Base-by-base conservation (phyloP, 176 grass and related monocot genomes). In the Cymbopogon citratus region DNA sequence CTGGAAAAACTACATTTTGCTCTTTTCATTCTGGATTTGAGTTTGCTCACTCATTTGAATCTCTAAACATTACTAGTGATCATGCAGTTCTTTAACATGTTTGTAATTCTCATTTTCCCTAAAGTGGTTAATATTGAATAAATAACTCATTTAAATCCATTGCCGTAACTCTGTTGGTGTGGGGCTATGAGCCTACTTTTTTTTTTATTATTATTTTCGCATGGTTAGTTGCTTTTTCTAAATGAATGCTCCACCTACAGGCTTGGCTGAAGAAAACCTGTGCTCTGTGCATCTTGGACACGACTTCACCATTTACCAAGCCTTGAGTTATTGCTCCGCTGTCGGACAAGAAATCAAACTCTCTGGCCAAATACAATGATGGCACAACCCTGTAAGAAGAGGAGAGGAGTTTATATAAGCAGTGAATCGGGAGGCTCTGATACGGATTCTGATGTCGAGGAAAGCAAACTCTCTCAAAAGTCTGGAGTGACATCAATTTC, bases 311-410 rank as follows among this genome's bases (percentile, higher is more conserved):
- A 54, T 54, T 74, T 54, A 56, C 65, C 12, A 43, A 43, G 36
- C 44, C 54, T 83, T 14, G 77, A 78, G 43, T 66, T 80, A 43
- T 35, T 80, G 7, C 19, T 73, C 31, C 14, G 6, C 31, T 63
- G 12, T 56, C 23, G 69, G 84, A 71, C 51, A 66, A 44, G 71
- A 78, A 52, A 59, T 60, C 38, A 69, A 80, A 38, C 19, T 52
- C 26, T 80, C 9, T 52, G 23, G 84, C 71, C 33, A 64, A 63
- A 43, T 57, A 87, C 31, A 74, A 92, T 82, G 82, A 76, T 70
- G 71, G 44, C 69, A 13, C 31, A 77, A 62, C 51, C 84, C 29
- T 71, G 45, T 76, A 93, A 83, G 76, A 93, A 80, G 77, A 90
- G 80, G 69, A 79, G 72, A 40, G 59, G 68, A 31, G 74, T 79